phyloP scores from a whole-genome alignment of 768 basidiomycete species.

The Antrodiella citrinella region DNA sequence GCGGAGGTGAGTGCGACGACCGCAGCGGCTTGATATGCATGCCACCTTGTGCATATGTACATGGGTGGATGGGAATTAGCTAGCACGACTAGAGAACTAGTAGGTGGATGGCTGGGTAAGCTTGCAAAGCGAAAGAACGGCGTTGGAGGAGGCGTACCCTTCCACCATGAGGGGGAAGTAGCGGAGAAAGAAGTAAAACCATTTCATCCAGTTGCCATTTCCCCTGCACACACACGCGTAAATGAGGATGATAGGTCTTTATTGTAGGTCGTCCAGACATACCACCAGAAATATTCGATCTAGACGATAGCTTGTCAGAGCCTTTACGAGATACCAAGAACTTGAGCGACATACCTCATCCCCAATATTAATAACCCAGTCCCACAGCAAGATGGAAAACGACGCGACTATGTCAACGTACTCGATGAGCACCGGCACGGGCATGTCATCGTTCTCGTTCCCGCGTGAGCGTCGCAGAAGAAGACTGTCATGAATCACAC shows the following conservation, averaged over 20 bases:
- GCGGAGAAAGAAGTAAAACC: not conserved
- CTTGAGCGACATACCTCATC: not conserved
- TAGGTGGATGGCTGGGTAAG: not conserved
- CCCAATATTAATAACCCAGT: not conserved
- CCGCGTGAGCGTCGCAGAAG: too few species aligned
- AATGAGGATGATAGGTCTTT: not conserved
- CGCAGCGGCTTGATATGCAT: not conserved
- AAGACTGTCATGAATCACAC: too few species aligned
- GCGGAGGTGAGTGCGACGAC: not conserved
- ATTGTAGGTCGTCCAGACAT: too few species aligned
- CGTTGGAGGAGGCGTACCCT: not conserved
- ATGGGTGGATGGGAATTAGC: not conserved
- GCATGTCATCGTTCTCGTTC: not conserved
- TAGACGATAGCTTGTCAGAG: not conserved
- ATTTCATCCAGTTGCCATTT: not conserved
- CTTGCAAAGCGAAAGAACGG: not conserved
- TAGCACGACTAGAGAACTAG: not conserved
- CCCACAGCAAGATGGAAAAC: not conserved
- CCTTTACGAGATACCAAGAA: not conserved
- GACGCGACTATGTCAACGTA: not conserved
- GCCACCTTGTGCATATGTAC: not conserved
- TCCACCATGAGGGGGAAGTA: not conserved
- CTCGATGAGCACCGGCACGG: not conserved
- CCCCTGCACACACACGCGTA: not conserved
- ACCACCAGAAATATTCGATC: not conserved